These are phyloP conservation scores for Cladosporium colombiae DNA, from an alignment of 2,329 filamentous ascomycete genomes.

Conservation along the genomic window DNA sequence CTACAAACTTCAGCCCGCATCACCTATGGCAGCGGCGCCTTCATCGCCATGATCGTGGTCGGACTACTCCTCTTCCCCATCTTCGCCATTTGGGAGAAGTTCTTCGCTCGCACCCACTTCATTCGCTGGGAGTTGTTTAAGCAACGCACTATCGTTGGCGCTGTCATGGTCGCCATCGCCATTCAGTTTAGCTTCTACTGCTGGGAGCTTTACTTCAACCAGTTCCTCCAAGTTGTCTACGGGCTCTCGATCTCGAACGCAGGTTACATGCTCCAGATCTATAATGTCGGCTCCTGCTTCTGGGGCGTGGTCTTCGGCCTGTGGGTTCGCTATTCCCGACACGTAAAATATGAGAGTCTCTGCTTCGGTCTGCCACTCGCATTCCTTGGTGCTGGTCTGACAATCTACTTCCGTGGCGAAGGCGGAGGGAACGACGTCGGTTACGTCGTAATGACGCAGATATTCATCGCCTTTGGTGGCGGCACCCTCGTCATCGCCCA, in stretches of 20 bases:
- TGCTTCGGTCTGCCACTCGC: constrained; percentile 39
- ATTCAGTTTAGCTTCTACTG: constrained; percentile 35
- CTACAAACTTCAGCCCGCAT: constrained; percentile 42
- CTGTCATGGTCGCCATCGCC: constrained; percentile 50
- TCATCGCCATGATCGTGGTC: constrained; percentile 42
- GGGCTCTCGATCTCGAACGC: constrained; percentile 32
- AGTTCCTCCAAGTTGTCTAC: constrained; percentile 45
- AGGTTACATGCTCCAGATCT: constrained; percentile 38
- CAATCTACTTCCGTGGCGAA: constrained; percentile 34
- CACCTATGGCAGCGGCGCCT: constrained; percentile 27
- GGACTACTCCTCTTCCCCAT: constrained; percentile 43
- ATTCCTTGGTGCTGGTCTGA: constrained; percentile 36
- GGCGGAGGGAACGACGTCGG: constrained; percentile 44
- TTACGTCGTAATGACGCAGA: constrained; percentile 55
- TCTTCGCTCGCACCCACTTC: constrained; percentile 44
- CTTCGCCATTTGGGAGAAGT: constrained; percentile 44
- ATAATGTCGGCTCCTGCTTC: constrained; percentile 44
- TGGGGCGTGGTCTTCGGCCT: constrained; percentile 50
- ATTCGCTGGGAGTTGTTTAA: constrained; percentile 51
- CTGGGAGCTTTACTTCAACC: constrained; percentile 45
- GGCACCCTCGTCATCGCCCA: constrained; percentile 58
- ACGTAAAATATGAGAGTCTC: constrained; percentile 50
- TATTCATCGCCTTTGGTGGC: constrained; percentile 55
- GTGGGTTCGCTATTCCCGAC: constrained; percentile 48
- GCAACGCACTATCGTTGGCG: constrained; percentile 53